A percentile compares a stretch with the other conserved stretches of the same genome.
These are phyloP conservation scores for Teratosphaeria nubilosa DNA, from an alignment of 2,329 filamentous ascomycete species.

Conservation along the genomic window DNA sequence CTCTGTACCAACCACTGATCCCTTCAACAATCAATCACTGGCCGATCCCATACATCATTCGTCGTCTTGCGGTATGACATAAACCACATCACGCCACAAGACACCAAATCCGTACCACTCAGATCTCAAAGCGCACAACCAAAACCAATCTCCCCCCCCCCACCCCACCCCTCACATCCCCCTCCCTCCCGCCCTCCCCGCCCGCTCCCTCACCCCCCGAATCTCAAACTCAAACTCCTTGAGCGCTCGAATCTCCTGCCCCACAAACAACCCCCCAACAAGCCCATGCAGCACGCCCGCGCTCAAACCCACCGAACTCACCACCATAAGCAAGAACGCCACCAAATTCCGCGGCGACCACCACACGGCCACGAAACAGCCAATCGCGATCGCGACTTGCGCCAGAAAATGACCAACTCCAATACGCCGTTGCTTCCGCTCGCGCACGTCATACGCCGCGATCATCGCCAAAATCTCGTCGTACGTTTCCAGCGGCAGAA, in stretches of 20 bases:
- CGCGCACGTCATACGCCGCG: conserved; percentile 56
- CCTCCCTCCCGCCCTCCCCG: conserved; percentile 6
- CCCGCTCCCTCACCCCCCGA: conserved; percentile 47
- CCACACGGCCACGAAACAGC: conserved; percentile 74
- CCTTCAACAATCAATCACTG: too few species aligned
- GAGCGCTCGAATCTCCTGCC: conserved; percentile 69
- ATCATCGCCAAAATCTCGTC: conserved; percentile 66
- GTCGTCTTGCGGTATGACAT: too few species aligned
- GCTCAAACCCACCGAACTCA: conserved; percentile 67
- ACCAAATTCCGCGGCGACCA: conserved; percentile 70
- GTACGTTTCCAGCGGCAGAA: conserved; percentile 34
- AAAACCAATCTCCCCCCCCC: too few species aligned
- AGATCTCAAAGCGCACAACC: too few species aligned
- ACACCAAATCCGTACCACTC: too few species aligned
- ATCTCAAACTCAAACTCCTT: conserved; percentile 95
- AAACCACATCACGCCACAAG: too few species aligned
- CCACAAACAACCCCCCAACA: conserved; percentile 78
- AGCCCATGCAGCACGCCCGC: conserved; percentile 75
- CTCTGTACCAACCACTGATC: too few species aligned
- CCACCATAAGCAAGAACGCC: conserved; percentile 66
- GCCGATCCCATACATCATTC: too few species aligned
- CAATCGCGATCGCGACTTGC: conserved; percentile 58
- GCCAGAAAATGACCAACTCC: conserved; percentile 64
- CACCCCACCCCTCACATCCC: too few species aligned
- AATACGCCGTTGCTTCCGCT: conserved; percentile 60